These are phyloP conservation scores for Haberlea rhodopensis DNA, from an alignment of 257 asterid species.

Conservation along the genomic window DNA sequence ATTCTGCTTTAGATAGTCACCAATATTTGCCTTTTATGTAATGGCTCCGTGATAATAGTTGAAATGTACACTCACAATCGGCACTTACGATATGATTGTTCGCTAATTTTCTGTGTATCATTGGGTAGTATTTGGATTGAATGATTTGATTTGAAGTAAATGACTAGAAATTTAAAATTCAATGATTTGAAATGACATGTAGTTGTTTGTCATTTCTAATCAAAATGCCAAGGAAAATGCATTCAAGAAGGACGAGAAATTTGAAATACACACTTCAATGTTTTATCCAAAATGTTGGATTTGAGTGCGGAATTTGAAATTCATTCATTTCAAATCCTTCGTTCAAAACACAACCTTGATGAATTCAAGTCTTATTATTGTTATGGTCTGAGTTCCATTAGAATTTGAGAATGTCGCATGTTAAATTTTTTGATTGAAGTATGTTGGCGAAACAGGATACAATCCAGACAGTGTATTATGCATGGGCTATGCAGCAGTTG, in stretches of 20 bases:
- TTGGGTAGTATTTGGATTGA: too few relatives aligned
- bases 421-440: too few relatives aligned
- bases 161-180: too few relatives aligned
- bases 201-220: too few relatives aligned
- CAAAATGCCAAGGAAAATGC: too few relatives aligned
- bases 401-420: not conserved
- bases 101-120: not conserved
- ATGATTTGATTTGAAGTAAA: too few relatives aligned
- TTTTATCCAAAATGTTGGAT: too few relatives aligned
- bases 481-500: constrained; percentile 97
- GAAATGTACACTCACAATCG: not conserved
- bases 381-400: not conserved
- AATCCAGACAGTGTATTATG: constrained; percentile 81
- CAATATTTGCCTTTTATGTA: not conserved
- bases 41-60: not conserved
- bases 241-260: too few relatives aligned
- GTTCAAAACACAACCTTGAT: not conserved
- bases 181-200: too few relatives aligned
- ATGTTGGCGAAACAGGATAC: constrained; percentile 57
- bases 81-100: not conserved
- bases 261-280: too few relatives aligned
- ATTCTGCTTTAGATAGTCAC: not conserved
- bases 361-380: not conserved
- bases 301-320: too few relatives aligned
- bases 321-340: too few relatives aligned